Base-by-base conservation (phyloP, 352 stramenopile species). In the Pythium phragmiticola region DNA sequence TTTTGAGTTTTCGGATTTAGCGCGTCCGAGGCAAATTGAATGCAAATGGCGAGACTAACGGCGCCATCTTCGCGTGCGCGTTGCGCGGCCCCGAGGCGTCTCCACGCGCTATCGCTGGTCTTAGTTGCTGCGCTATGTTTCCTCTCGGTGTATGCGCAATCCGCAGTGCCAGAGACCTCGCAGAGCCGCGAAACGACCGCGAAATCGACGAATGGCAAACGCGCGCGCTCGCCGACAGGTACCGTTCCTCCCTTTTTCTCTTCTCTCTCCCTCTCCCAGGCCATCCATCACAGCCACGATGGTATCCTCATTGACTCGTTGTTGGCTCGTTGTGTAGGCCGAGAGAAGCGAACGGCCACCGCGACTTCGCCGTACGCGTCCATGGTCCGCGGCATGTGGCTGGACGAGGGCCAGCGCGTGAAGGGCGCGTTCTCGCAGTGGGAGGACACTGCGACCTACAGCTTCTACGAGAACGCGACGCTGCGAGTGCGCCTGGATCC, bases 391-490 rank as follows among this genome's bases (percentile, higher is more conserved):
- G 54, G 57, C 37, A 63, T 12, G 26, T 94, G 84, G 86, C 58
- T 95, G 47, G 77, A 93, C 58, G 86, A 95, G 67, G 84, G 84
- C 12, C 41, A 73, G 19, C 54, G 53, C 1, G 34, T 61, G 2
- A 48, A 9, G 1, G 66, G 63, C 7, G 46, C 62, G 46, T 55
- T 95, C 30, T 45, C 19, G 33, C 70, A 88, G 21, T 95, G 82
- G 82, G 79, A 79, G 3, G 70, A 87, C 23, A 71, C 82, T 19
- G 70, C 80, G 33, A 89, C 79, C 26, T 92, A 89, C 56, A 90
- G 86, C 57, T 95, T 95, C 60, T 80, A 75, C 23, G 78, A 88
- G 34, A 92, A 92, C 51, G 72, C 86, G 16, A 88, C 84, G 57
- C 75, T 95, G 26, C 79, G 77, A 23, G 74, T 92, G 28, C 82